phyloP scores from a whole-genome alignment of 2,329 filamentous ascomycete genomes.

The Aspergillus candidus region DNA sequence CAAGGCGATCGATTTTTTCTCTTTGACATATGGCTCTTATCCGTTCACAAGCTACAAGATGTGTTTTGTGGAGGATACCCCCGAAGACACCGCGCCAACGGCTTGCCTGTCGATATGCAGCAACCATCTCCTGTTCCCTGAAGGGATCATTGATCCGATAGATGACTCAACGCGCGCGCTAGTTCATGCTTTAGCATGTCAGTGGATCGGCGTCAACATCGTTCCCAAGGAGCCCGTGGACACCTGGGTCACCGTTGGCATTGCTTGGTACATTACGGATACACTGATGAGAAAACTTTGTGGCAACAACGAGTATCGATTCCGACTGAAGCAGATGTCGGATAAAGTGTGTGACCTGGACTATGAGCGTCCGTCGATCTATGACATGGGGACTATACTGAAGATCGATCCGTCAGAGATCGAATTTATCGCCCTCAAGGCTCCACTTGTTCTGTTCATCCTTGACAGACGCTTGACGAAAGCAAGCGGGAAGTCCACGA shows the following conservation, averaged over 20 bases:
- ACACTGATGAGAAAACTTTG: constrained; percentile 84
- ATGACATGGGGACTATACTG: constrained; percentile 69
- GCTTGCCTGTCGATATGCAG: constrained; percentile 85
- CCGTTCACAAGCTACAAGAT: constrained; percentile 89
- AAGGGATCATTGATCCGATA: constrained; percentile 78
- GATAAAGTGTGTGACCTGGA: constrained; percentile 79
- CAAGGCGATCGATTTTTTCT: constrained; percentile 82
- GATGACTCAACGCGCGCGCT: constrained; percentile 74
- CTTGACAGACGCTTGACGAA: constrained; percentile 88
- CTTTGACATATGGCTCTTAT: constrained; percentile 80
- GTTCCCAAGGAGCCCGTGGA: constrained; percentile 75
- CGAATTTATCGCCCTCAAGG: constrained; percentile 87
- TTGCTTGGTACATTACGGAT: constrained; percentile 92
- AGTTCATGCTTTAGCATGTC: constrained; percentile 76
- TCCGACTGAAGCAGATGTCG: constrained; percentile 76
- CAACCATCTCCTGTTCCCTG: constrained; percentile 74
- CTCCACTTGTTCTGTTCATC: constrained; percentile 85
- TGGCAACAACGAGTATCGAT: constrained; percentile 91
- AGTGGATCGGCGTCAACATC: constrained; percentile 93
- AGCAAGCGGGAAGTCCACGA: constrained; percentile 73
- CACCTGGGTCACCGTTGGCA: constrained; percentile 82
- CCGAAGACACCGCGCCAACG: constrained; percentile 66
- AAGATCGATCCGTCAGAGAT: constrained; percentile 77
- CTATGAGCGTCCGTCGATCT: constrained; percentile 72
- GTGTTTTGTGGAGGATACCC: constrained; percentile 87